phyloP scores from a whole-genome alignment of 371 early-diverging fungal genomes.

The Choanephora cucurbitarum region DNA sequence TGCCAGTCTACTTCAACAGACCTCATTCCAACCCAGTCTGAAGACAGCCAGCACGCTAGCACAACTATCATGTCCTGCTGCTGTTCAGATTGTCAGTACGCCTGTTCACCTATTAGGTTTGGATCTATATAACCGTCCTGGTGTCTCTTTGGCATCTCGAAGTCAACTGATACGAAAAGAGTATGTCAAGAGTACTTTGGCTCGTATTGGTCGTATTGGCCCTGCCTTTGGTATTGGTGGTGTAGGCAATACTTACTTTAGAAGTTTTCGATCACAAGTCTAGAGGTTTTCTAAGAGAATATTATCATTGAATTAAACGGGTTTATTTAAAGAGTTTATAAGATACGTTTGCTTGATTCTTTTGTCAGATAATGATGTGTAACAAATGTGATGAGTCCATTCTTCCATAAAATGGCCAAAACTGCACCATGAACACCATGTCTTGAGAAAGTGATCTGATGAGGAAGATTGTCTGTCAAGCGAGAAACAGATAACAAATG shows the following conservation, averaged over 20 bases:
- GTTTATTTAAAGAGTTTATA: no score
- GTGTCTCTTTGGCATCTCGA: slow-evolving; percentile 29
- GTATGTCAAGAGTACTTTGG: slow-evolving; percentile 59
- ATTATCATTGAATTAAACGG: no score
- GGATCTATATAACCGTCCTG: slow-evolving; percentile 62
- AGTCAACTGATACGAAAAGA: slow-evolving; percentile 43
- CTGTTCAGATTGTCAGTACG: slow-evolving; percentile 58
- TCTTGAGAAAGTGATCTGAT: slow-evolving; percentile 24
- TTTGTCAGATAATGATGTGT: slow-evolving; percentile 16
- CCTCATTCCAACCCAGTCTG: slow-evolving; percentile 7
- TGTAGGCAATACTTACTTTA: slow-evolving; percentile 54
- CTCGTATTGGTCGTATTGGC: slow-evolving; percentile 65
- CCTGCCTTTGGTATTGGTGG: slow-evolving; percentile 77
- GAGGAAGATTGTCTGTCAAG: slow-evolving; percentile 17
- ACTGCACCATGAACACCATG: slow-evolving; percentile 20
- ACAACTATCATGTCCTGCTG: slow-evolving; percentile 60
- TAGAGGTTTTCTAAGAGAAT: not conserved
- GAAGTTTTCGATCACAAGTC: slow-evolving; percentile 21
- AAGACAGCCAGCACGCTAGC: slow-evolving; percentile 40
- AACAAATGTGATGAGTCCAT: slow-evolving; percentile 33
- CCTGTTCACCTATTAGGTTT: slow-evolving; percentile 63
- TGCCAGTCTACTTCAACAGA: slow-evolving; percentile 27
- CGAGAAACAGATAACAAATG: slow-evolving; percentile 8
- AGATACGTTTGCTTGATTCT: no score
- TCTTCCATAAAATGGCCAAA: slow-evolving; percentile 34